phyloP scores from a whole-genome alignment of 2,329 filamentous ascomycete species.

The Microdochium paspali region DNA sequence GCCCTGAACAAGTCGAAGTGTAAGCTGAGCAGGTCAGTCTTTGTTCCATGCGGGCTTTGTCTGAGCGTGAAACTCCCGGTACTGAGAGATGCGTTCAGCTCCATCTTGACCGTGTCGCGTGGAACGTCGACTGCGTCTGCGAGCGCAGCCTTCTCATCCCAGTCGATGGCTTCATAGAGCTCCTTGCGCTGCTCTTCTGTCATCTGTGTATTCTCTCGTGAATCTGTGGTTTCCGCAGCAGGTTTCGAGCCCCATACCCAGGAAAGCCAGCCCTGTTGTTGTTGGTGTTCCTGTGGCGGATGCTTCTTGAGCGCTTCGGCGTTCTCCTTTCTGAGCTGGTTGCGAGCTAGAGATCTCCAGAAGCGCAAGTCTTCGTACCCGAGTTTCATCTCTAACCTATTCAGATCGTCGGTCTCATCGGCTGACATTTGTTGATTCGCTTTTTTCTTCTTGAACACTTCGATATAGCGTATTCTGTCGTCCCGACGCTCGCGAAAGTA shows the following conservation, averaged over 20 bases:
- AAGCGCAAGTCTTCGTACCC: conserved; percentile 94
- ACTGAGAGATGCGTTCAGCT: conserved; percentile 85
- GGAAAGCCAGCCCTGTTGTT: conserved; percentile 78
- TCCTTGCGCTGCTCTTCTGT: conserved; percentile 94
- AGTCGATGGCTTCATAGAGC: conserved; percentile 94
- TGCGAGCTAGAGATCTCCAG: conserved; percentile 89
- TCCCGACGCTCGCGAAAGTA: conserved; percentile 91
- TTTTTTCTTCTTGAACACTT: conserved; percentile 91
- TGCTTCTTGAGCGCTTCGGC: conserved; percentile 70
- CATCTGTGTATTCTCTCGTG: conserved; percentile 74
- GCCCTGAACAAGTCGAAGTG: conserved; percentile 94
- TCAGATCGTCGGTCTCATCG: conserved; percentile 63
- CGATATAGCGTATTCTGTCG: conserved; percentile 80
- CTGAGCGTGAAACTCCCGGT: conserved; percentile 94
- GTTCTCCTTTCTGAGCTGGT: conserved; percentile 91
- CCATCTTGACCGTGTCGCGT: conserved; percentile 83
- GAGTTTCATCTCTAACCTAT: conserved; percentile 75
- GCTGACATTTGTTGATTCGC: conserved; percentile 60
- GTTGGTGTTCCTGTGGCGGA: conserved; percentile 36
- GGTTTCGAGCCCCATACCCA: conserved; percentile 87
- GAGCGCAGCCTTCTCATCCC: conserved; percentile 90
- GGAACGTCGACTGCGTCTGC: conserved; percentile 83
- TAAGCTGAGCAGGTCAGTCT: conserved; percentile 74
- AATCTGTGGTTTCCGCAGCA: conserved; percentile 37
- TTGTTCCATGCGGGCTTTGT: conserved; percentile 69